Evolutionary conservation across 352 stramenopile genomes (phyloP).

Genomic region (Phytophthora aleatoria): DNA sequence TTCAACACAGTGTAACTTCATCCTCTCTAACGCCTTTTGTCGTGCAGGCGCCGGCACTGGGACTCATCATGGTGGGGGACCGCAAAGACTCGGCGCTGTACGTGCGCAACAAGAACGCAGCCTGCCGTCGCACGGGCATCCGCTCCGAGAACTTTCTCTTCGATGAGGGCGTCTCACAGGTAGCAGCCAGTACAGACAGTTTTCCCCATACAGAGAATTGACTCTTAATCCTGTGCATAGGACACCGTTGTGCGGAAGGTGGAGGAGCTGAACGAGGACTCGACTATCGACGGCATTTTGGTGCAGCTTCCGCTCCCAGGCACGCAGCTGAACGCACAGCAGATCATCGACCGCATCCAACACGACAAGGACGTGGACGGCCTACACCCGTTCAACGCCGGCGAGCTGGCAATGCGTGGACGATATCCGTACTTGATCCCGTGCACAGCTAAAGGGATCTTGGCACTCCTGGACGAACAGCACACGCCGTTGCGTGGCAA

Average conservation of each 20-base stretch:
- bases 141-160: constrained; percentile 89
- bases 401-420: constrained; percentile 87
- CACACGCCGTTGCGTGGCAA: constrained; percentile 92
- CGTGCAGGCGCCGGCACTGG: constrained; percentile 91
- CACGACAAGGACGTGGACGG: constrained; percentile 98
- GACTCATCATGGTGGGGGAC: constrained; percentile 98
- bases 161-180: constrained; percentile 61
- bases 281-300: constrained; percentile 83
- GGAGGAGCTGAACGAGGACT: constrained; percentile 75
- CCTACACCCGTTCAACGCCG: constrained; percentile 97
- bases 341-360: constrained; percentile 94
- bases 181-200: constrained; percentile 23
- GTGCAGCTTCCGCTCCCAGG: constrained; percentile 93
- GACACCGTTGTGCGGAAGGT: constrained; percentile 68
- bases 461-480: constrained; percentile 94
- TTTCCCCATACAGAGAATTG: not conserved
- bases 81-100: constrained; percentile 97
- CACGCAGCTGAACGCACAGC: constrained; percentile 91
- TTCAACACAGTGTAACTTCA: not conserved
- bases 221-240: constrained; percentile 27
- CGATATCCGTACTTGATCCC: constrained; percentile 91
- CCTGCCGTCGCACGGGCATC: constrained; percentile 95
- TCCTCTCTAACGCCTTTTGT: constrained; percentile 4
- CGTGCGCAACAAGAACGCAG: constrained; percentile 98
- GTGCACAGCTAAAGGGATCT: constrained; percentile 98